phyloP scores from a whole-genome alignment of 108 stramenopile genomes.

The Craspedostauros australis region DNA sequence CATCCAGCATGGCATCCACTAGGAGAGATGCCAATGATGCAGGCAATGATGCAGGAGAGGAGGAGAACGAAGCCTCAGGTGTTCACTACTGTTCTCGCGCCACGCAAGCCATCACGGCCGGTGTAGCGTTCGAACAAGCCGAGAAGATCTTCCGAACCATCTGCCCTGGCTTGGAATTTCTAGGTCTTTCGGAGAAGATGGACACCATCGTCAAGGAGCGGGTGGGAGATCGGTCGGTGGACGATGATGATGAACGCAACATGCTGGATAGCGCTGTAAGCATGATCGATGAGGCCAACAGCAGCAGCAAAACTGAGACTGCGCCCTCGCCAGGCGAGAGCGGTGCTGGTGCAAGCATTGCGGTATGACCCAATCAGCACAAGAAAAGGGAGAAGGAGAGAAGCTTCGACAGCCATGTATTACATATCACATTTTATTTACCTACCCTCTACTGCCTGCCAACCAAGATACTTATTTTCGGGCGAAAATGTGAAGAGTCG shows the following conservation, averaged over 20 bases:
- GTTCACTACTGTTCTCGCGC: constrained; percentile 42
- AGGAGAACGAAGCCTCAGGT: constrained; percentile 8
- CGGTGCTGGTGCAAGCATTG: too few relatives aligned
- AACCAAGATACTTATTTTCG: too few relatives aligned
- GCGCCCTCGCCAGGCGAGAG: too few relatives aligned
- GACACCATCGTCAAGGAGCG: constrained; percentile 49
- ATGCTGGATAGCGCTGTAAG: constrained; percentile 66
- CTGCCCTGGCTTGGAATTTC: constrained; percentile 63
- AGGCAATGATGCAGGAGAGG: constrained; percentile 1
- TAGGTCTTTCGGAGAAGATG: constrained; percentile 42
- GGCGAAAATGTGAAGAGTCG: too few relatives aligned
- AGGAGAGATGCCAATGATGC: constrained; percentile 16
- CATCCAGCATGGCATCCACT: too few relatives aligned
- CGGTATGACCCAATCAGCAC: too few relatives aligned
- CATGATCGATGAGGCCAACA: constrained; percentile 28
- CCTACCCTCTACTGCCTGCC: too few relatives aligned
- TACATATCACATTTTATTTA: too few relatives aligned
- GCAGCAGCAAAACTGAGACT: too few relatives aligned
- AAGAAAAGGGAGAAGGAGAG: too few relatives aligned
- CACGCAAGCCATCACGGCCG: constrained; percentile 47
- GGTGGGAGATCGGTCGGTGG: constrained; percentile 28
- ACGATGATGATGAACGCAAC: constrained; percentile 61
- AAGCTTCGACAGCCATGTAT: too few relatives aligned
- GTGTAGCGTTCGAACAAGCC: constrained; percentile 69
- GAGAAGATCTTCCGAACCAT: constrained; percentile 54